phyloP scores from a whole-genome alignment of 345 rosid species.

The Excoecaria cochinchinensis region DNA sequence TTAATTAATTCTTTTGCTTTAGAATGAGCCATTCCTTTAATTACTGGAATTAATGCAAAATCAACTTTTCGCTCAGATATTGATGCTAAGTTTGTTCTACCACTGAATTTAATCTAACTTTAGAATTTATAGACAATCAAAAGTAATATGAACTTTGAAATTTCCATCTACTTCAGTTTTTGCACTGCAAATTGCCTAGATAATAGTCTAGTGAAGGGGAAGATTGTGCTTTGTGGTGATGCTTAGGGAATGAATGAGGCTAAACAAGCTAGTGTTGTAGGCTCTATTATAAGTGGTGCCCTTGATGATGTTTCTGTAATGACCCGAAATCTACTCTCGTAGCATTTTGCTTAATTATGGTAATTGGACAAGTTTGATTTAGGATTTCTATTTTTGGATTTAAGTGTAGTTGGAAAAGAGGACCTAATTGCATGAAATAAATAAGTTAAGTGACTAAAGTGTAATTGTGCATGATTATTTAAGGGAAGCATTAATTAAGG shows the following conservation, averaged over 20 bases:
- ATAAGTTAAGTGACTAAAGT: no score
- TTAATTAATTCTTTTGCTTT: neutral
- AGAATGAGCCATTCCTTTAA: neutral
- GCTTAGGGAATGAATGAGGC: neutral
- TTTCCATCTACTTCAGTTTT: neutral
- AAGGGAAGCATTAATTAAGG: no score
- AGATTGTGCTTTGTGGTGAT: neutral
- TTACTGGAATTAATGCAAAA: neutral
- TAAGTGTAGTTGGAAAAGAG: no score
- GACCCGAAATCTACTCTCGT: no score
- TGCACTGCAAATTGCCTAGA: neutral
- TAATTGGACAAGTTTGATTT: no score
- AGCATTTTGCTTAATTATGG: no score
- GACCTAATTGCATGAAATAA: no score
- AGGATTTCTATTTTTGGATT: no score
- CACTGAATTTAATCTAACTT: no score
- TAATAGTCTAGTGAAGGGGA: neutral
- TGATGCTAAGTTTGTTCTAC: neutral
- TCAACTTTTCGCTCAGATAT: neutral
- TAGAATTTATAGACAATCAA: neutral
- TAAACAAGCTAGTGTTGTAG: conserved; percentile 2
- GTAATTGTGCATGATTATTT: no score
- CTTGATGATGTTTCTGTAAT: neutral
- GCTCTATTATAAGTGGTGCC: conserved; percentile 19
- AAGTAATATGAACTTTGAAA: neutral